A percentile compares a stretch with the other conserved stretches of the same genome.
phyloP scores from a whole-genome alignment of 208 protist genomes.

The Acanthamoeba lenticulata region DNA sequence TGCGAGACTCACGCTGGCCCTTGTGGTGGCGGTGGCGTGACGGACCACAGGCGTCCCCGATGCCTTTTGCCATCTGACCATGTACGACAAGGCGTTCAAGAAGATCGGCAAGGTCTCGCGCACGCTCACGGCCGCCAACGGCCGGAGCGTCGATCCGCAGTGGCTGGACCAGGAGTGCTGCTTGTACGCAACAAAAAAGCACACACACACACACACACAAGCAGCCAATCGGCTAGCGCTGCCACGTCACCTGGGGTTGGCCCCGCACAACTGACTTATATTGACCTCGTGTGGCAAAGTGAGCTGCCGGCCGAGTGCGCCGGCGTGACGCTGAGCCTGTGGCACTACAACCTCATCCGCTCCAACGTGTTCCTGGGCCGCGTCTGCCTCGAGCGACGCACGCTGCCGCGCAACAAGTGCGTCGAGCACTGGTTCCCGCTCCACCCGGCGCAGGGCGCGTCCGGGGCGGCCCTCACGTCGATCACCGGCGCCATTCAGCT shows the following conservation, averaged over 20 bases:
- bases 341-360: not conserved
- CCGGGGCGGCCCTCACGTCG: not conserved
- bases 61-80: not conserved
- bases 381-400: not conserved
- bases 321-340: not conserved
- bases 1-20: not conserved
- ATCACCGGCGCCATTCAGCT: not conserved
- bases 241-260: not conserved
- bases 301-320: not conserved
- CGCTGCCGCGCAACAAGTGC: not conserved
- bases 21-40: too few species aligned
- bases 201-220: too few species aligned
- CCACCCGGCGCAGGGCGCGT: not conserved
- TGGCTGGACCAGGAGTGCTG: not conserved
- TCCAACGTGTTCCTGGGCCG: not conserved
- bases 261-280: not conserved
- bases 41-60: not conserved
- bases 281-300: not conserved
- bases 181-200: not conserved
- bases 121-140: not conserved
- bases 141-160: not conserved
- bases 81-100: conserved; percentile 2
- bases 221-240: too few species aligned
- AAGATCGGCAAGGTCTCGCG: not conserved
- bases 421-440: conserved; percentile 18